Base-by-base conservation (phyloP, 2,329 filamentous ascomycete species). In the Alternaria sp. region DNA sequence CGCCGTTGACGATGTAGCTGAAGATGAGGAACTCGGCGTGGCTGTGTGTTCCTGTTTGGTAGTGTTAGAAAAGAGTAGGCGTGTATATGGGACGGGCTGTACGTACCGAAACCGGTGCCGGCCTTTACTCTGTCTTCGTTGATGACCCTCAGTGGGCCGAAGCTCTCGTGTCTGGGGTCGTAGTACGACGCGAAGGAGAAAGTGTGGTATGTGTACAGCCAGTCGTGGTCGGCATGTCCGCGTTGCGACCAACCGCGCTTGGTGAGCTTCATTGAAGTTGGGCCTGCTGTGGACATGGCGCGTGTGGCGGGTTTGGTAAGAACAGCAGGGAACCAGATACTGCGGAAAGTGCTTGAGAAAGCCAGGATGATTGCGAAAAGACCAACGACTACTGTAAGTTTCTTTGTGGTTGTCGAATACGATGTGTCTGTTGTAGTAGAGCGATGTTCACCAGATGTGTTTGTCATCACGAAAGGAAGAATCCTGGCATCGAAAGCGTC, bases 1-100 rank as follows among this genome's bases (percentile, higher is more conserved):
- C 92, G 67, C 93, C 93, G 50, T 85, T 88, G n/a, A 97, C 84
- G 74, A 96, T 90, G 81, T 97, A 96, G 76, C 87, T 90, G 85
- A 95, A 96, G 81, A 97, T 97, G 80, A 96, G 91, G 79, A 93
- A 94, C 79, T 97, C 91, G 67, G 90, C 87, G 80, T 97, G 93
- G 25, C 89, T 89, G 77, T 97, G 93, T 0, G 92, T 93, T 5
- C 93, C 62, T 62, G 2, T 23, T 46, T 23, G 40, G 15, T 26
- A n/a, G 32, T 45, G 21, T 58, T 54, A 52, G 52, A n/a, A 32
- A 40, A 0, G 13, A 19, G 1, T 19, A 8, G 13, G 2, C 13
- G 19, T 44, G 10, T 6, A n/a, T 3, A 4, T 5, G 15, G 23
- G 9, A 28, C 10, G 26, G 21, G 19, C 6, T 49, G 26, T 40